phyloP scores from a whole-genome alignment of 257 asterid species.

The Capsicum baccatum region DNA sequence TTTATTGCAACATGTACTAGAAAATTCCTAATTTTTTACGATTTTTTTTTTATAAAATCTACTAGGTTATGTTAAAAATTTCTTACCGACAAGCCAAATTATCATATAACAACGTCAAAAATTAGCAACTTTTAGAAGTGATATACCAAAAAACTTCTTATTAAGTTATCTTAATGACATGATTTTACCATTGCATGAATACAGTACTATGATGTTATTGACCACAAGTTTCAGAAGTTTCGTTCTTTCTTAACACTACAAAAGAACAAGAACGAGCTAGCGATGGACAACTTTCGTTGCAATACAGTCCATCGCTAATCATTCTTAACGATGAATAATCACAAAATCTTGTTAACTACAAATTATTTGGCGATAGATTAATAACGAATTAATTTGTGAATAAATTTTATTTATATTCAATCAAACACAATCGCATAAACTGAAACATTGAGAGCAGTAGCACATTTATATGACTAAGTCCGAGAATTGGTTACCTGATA shows the following conservation, averaged over 20 bases:
- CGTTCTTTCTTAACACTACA: too few species aligned
- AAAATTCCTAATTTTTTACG: not conserved
- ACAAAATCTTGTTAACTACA: too few species aligned
- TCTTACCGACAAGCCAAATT: not conserved
- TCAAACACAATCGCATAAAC: not conserved
- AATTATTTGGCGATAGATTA: too few species aligned
- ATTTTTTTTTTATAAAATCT: not conserved
- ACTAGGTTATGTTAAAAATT: not conserved
- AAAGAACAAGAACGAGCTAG: too few species aligned
- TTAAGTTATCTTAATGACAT: not conserved
- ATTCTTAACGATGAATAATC: not conserved
- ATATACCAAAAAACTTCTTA: not conserved
- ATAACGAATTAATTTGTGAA: too few species aligned
- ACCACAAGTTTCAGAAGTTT: not conserved
- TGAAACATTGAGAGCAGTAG: not conserved
- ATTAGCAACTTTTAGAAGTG: too few species aligned
- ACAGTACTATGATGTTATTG: not conserved
- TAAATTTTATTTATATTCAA: not conserved
- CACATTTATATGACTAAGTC: slow-evolving; percentile 24
- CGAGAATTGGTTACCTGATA: slow-evolving; percentile 51
- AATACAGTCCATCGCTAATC: not conserved
- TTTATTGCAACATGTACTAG: not conserved
- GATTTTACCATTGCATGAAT: not conserved
- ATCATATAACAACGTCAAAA: not conserved
- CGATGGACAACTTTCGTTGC: not conserved